Evolutionary conservation across 352 stramenopile species (phyloP).

Genomic region (Thalassiosira mediterranea): DNA sequence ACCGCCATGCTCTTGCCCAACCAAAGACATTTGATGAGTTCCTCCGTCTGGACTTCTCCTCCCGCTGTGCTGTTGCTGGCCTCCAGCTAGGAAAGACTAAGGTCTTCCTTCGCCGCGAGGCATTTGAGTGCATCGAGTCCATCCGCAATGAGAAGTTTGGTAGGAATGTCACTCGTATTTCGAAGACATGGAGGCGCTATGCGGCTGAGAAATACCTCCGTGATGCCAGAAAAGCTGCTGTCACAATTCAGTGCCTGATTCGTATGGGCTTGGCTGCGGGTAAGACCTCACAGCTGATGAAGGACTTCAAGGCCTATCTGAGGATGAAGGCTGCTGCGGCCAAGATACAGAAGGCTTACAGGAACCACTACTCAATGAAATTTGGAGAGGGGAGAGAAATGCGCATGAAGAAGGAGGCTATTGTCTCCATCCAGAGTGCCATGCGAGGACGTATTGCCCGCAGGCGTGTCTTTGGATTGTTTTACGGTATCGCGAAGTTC

Average conservation of each 20-base stretch:
- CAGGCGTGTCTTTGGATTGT: slow-evolving; percentile 22
- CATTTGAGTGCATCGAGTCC: slow-evolving; percentile 81
- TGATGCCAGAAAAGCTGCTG: slow-evolving; percentile 28
- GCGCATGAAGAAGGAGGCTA: slow-evolving; percentile 30
- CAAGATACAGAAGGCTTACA: slow-evolving; percentile 51
- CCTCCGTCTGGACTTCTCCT: slow-evolving; percentile 3
- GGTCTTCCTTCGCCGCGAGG: slow-evolving; percentile 80
- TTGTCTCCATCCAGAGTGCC: slow-evolving; percentile 44
- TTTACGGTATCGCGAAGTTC: slow-evolving; percentile 34
- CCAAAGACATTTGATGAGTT: slow-evolving; percentile 76
- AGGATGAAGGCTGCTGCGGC: slow-evolving; percentile 43
- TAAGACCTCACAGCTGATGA: slow-evolving; percentile 44
- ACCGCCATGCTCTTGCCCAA: slow-evolving; percentile 52
- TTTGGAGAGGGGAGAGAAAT: slow-evolving; percentile 50
- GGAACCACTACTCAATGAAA: slow-evolving; percentile 36
- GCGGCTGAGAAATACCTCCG: slow-evolving; percentile 52
- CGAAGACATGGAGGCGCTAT: slow-evolving; percentile 73
- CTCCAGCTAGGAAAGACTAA: slow-evolving; percentile 87
- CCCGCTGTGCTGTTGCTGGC: slow-evolving; percentile 67
- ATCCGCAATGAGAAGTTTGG: slow-evolving; percentile 75
- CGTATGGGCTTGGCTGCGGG: slow-evolving; percentile 51
- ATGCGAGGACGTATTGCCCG: slow-evolving; percentile 45
- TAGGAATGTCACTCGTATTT: slow-evolving; percentile 69
- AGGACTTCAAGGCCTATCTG: slow-evolving; percentile 44
- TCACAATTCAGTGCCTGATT: slow-evolving; percentile 73